Percentiles rank a stretch among this genome's conserved stretches.
Conservation (phyloP, 2,329 filamentous ascomycete genomes). For the Aspergillus ruber region DNA sequence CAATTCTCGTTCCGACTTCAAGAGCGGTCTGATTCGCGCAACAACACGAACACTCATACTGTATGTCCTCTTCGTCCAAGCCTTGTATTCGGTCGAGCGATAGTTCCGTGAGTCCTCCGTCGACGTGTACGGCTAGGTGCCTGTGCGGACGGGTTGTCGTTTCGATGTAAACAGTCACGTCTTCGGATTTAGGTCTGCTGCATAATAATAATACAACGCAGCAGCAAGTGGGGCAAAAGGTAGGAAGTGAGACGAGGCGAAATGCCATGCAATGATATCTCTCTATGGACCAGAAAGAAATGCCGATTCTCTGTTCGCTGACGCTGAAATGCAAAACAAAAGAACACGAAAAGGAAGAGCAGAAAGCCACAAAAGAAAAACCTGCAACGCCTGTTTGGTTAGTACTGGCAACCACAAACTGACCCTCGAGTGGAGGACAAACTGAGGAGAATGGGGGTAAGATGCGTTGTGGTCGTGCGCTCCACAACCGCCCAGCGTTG, state of each 20-base stretch:
- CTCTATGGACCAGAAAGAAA: not conserved
- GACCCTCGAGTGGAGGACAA: not conserved
- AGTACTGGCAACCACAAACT: not conserved
- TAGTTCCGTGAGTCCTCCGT: not conserved
- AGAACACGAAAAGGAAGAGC: not conserved
- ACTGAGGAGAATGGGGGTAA: not conserved
- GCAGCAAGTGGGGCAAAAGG: not conserved
- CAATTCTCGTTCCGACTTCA: constrained; percentile 76
- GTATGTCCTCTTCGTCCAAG: not conserved
- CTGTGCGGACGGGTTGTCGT: not conserved
- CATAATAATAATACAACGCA: not conserved
- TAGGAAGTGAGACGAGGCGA: not conserved
- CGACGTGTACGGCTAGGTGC: not conserved
- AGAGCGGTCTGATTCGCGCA: constrained; percentile 79
- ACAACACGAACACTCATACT: constrained; percentile 67
- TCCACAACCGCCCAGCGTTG: constrained; percentile 12
- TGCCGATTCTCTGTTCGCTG: not conserved
- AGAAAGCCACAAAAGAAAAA: not conserved
- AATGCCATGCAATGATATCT: not conserved
- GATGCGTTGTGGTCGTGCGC: constrained; percentile 13
- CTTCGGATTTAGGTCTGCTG: not conserved
- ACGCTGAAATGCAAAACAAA: constrained; percentile 1
- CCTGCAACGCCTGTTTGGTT: not conserved
- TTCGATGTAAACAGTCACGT: not conserved
- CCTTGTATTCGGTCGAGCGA: not conserved